Evolutionary conservation across 1,284 basidiomycete species (phyloP).

Genomic region (Fomes fomentarius): DNA sequence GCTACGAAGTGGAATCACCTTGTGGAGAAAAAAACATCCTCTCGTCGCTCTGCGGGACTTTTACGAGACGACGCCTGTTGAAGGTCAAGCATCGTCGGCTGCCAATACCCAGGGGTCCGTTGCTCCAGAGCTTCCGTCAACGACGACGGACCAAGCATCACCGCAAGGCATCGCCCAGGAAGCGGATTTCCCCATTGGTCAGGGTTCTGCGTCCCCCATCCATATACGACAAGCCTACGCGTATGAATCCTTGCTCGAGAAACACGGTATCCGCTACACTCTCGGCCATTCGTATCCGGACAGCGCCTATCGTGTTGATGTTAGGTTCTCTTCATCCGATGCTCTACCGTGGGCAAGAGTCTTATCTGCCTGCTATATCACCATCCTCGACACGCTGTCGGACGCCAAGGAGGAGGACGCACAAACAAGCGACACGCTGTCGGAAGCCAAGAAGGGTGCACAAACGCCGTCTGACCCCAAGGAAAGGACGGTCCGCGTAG

Average conservation of each 20-base stretch:
- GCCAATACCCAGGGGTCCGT: neutral
- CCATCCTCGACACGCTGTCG: neutral
- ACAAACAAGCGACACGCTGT: no score
- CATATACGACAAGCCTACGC: neutral
- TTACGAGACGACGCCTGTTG: neutral
- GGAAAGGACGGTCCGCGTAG: no score
- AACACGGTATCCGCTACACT: neutral
- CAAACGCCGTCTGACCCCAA: no score
- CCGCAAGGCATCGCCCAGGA: no score
- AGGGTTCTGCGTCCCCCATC: neutral
- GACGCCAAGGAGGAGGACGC: no score
- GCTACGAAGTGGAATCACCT: neutral
- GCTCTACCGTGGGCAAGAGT: neutral
- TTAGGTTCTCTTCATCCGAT: neutral
- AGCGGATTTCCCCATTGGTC: neutral
- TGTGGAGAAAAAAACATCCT: constrained; percentile 1
- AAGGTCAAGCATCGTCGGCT: neutral
- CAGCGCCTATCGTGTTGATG: neutral
- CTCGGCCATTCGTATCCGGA: no score
- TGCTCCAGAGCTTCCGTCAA: no score
- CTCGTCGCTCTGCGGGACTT: neutral
- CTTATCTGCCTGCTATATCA: neutral
- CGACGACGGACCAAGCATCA: no score
- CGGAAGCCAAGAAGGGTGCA: no score
- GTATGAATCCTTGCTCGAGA: neutral